Evolutionary conservation across 2,329 filamentous ascomycete species (phyloP).

Genomic region (Sphaerulina musiva): DNA sequence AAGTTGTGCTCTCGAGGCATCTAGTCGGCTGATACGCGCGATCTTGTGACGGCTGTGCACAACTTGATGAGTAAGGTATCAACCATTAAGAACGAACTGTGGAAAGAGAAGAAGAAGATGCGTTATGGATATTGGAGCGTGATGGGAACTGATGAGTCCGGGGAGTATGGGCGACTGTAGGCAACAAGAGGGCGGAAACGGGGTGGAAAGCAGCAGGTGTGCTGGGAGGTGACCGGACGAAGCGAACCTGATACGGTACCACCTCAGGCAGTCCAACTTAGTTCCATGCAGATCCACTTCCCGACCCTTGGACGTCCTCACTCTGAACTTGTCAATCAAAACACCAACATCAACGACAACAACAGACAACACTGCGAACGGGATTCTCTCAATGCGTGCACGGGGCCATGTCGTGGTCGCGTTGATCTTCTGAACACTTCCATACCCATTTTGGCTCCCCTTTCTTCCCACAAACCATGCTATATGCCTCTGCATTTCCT

Average conservation of each 20-base stretch:
- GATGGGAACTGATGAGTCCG: background rate
- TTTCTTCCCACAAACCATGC: background rate
- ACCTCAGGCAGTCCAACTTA: too few relatives aligned
- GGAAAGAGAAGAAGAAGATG: background rate
- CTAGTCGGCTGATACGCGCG: background rate
- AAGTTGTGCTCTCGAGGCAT: background rate
- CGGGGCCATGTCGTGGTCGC: background rate
- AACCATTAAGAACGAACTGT: background rate
- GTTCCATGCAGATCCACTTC: too few relatives aligned
- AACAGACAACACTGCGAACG: background rate
- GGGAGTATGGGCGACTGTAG: background rate
- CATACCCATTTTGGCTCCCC: background rate
- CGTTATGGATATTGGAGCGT: background rate
- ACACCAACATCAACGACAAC: background rate
- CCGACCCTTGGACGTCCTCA: too few relatives aligned
- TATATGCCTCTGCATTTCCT: background rate
- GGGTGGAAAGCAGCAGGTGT: too few relatives aligned
- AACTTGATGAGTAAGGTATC: background rate
- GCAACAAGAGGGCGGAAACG: background rate
- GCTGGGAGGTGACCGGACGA: background rate
- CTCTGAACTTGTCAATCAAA: background rate
- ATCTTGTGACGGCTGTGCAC: background rate
- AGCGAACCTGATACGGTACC: too few relatives aligned
- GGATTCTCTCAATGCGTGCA: background rate
- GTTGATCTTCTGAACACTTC: background rate